phyloP scores from a whole-genome alignment of 192 early-diverging fungal species.

The Backusella tarrabulga region DNA sequence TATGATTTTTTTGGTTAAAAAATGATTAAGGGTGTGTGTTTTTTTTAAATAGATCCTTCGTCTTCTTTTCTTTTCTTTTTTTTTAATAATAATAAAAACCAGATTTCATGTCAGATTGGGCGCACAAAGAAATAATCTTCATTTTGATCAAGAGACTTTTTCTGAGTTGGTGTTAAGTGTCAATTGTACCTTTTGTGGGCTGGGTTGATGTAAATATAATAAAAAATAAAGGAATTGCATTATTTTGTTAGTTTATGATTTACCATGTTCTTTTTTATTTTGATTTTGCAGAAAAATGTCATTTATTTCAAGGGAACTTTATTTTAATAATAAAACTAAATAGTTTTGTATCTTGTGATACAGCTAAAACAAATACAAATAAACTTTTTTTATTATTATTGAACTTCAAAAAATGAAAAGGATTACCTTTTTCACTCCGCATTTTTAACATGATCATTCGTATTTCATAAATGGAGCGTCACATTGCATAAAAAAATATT shows the following conservation, averaged over 20 bases:
- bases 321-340: neutral
- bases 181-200: neutral
- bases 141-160: neutral
- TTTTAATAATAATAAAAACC: neutral
- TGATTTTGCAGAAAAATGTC: neutral
- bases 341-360: neutral
- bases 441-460: conserved; percentile 6
- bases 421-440: neutral
- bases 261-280: conserved; percentile 6
- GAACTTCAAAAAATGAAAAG: neutral
- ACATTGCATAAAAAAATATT: neutral
- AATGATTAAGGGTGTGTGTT: neutral
- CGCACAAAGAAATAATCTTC: neutral
- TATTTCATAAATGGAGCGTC: conserved; percentile 4
- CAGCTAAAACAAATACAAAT: neutral
- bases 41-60: neutral
- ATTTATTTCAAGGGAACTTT: neutral
- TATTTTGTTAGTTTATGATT: conserved; percentile 6
- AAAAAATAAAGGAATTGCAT: conserved; percentile 1
- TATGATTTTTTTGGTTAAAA: neutral
- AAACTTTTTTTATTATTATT: neutral
- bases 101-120: neutral
- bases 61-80: neutral
- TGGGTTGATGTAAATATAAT: neutral
- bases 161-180: neutral